Evolutionary conservation across 2,329 filamentous ascomycete species (phyloP).

Genomic region (Cytospora leucostoma): DNA sequence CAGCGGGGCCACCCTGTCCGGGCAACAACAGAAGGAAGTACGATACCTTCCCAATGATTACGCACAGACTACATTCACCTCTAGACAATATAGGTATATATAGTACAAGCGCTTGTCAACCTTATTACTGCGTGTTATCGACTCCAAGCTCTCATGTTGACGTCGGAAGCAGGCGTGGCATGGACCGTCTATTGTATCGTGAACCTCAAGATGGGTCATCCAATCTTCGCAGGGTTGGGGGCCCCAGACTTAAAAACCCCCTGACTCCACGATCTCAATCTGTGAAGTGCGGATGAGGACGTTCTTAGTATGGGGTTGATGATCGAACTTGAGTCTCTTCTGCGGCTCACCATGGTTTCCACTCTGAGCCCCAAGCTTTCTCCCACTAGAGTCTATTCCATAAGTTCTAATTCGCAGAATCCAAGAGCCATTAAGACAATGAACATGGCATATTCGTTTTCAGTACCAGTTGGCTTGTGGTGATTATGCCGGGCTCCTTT

Average conservation of each 20-base stretch:
- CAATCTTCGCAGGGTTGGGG: constrained; percentile 16
- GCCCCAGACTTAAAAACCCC: constrained; percentile 18
- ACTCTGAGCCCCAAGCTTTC: neutral
- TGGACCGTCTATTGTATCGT: constrained; percentile 24
- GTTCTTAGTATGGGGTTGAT: neutral
- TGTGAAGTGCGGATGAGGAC: constrained; percentile 4
- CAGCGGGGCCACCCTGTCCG: constrained; percentile 17
- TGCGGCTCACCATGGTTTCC: neutral
- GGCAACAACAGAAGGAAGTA: constrained; percentile 4
- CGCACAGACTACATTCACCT: neutral
- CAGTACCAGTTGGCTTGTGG: neutral
- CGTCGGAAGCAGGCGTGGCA: constrained; percentile 25
- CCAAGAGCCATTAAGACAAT: constrained; percentile 6
- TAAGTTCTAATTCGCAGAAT: constrained; percentile 12
- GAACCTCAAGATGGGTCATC: constrained; percentile 14
- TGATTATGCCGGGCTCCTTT: neutral
- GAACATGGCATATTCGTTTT: constrained; percentile 16
- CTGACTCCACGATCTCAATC: constrained; percentile 23
- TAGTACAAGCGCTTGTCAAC: constrained; percentile 5
- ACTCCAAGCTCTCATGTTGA: constrained; percentile 23
- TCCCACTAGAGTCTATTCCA: neutral
- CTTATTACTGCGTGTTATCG: neutral
- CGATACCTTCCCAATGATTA: neutral
- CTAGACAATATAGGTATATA: neutral
- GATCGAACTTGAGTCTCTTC: neutral